Conservation (phyloP, 2,329 filamentous ascomycete genomes). For the Diaporthe amygdali region DNA sequence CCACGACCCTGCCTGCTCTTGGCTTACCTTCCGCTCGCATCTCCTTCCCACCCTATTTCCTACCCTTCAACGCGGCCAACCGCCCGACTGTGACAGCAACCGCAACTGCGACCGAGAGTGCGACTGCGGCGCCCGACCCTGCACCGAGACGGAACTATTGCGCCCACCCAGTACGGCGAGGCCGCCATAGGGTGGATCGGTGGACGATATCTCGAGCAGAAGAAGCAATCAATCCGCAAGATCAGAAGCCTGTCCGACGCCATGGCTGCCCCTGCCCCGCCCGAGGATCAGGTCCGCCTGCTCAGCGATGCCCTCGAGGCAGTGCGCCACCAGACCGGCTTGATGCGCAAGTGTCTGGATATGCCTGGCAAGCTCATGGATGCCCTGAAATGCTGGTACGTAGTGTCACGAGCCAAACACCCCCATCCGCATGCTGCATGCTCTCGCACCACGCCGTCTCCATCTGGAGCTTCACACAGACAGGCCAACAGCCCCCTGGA, state of each 20-base stretch:
- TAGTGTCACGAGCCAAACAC: slow-evolving; percentile 27
- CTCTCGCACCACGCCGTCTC: slow-evolving; percentile 13
- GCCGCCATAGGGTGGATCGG: slow-evolving; percentile 20
- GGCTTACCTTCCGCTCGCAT: background rate
- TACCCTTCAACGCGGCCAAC: background rate
- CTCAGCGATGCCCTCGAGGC: slow-evolving; percentile 96
- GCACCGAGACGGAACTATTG: slow-evolving; percentile 13
- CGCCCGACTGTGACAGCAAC: background rate
- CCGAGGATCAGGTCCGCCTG: slow-evolving; percentile 86
- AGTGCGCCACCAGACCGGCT: slow-evolving; percentile 93
- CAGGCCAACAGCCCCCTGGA: background rate
- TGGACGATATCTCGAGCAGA: slow-evolving; percentile 18
- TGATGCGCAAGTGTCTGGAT: slow-evolving; percentile 98
- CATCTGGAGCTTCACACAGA: background rate
- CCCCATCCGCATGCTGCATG: background rate
- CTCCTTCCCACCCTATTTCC: background rate
- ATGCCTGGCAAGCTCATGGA: slow-evolving; percentile 99
- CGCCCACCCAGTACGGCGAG: slow-evolving; percentile 19
- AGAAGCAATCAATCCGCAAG: slow-evolving; percentile 16
- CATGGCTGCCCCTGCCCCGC: slow-evolving; percentile 61
- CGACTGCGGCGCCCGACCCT: background rate
- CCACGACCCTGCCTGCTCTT: background rate
- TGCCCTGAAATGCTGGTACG: slow-evolving; percentile 98
- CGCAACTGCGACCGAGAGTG: background rate
- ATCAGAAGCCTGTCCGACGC: slow-evolving; percentile 13